Conservation (phyloP, 176 grass and related monocot species). For the Aegilops umbellulata region DNA sequence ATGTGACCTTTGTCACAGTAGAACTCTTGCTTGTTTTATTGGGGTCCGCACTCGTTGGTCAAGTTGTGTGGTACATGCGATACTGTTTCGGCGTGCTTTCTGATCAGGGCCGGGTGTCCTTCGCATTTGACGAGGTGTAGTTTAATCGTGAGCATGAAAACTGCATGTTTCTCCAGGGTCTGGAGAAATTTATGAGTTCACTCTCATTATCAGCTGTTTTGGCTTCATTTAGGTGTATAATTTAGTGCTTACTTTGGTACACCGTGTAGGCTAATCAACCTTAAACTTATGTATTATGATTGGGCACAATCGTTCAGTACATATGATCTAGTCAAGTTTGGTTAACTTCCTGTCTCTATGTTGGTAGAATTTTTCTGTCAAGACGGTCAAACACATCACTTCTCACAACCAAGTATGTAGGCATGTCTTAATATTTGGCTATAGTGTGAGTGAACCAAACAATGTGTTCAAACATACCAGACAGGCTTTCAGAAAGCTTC, state of each 20-base stretch:
- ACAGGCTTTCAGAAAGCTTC: background rate
- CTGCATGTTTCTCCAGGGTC: background rate
- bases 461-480: too few relatives aligned
- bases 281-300: background rate
- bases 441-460: too few relatives aligned
- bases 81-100: constrained; percentile 7
- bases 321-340: too few relatives aligned
- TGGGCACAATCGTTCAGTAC: background rate
- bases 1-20: constrained; percentile 6
- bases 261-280: background rate
- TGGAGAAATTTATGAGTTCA: background rate
- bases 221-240: background rate
- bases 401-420: background rate
- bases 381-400: background rate
- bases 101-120: background rate
- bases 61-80: constrained; percentile 35
- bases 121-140: background rate
- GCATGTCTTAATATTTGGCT: background rate
- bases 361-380: too few relatives aligned
- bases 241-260: background rate
- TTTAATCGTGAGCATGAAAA: background rate
- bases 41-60: background rate
- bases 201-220: background rate
- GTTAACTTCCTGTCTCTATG: too few relatives aligned
- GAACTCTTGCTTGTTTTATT: background rate